Evolutionary conservation across 2,329 filamentous ascomycete genomes (phyloP), one percentile per base, ranked within the genome.

Genomic region (Akanthomyces dipterigenus): DNA sequence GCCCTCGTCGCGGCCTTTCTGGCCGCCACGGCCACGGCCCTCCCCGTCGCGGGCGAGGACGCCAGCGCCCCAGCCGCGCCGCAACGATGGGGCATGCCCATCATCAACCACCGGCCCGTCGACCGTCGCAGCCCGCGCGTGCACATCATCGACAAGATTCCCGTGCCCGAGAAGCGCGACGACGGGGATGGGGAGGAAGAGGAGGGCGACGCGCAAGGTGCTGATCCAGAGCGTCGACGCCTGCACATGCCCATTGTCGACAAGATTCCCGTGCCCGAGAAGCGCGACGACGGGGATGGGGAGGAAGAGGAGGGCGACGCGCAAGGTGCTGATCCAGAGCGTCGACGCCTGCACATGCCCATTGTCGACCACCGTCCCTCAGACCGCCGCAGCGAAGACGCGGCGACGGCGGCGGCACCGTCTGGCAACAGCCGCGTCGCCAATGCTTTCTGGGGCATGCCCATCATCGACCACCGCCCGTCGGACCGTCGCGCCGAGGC

Each of bases 131-230:
- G 6, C 34, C 34, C 46, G 18, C n/a, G 14, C 24, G 1, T 56
- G 55, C 55, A 36, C 55, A 48, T 57, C 12, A 40, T 59, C 22
- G 55, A 59, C 11, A 50, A 59, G 36, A n/a, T 51, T 5, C n/a
- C 55, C 11, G 28, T 48, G 9, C 22, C 26, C 1, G 43, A 48
- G 31, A 31, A 22, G 7, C 31, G 12, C 31, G 28, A 22, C n/a
- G 26, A 20, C n/a, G 48, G 22, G 9, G 26, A 34, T 4, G 48
- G n/a, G 6, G 24, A 16, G 3, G 26, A 34, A 26, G 48, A 50
- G 18, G 28, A 14, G 4, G 28, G 26, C 20, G 43, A 3, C 28
- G 28, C 42, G n/a, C 40, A 34, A 5, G 53, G 3, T 12, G 11
- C 22, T 12, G 45, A n/a, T n/a, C n/a, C 16, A 3, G 24, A 24